A percentile compares a stretch with the other conserved stretches of the same genome.
phyloP scores from a whole-genome alignment of 2,329 filamentous ascomycete genomes.

The Paradendryphiella salina region DNA sequence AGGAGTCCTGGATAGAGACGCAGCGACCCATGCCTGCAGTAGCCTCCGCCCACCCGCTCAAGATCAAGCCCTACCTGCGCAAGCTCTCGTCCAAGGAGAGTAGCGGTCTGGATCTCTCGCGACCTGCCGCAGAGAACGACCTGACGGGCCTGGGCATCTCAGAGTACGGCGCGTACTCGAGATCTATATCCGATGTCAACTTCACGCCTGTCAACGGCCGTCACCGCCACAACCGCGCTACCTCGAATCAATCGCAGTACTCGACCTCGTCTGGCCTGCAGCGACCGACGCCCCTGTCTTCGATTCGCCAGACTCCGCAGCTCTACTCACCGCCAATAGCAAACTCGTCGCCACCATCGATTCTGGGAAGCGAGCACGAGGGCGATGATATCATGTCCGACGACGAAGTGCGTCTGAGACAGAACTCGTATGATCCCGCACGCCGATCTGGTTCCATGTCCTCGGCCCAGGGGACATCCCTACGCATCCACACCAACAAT shows the following conservation, averaged over 20 bases:
- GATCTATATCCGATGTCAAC: slow-evolving; percentile 50
- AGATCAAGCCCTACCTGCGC: slow-evolving; percentile 60
- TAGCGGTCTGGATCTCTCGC: slow-evolving; percentile 58
- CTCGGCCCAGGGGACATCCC: slow-evolving; percentile 46
- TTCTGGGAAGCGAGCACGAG: slow-evolving; percentile 51
- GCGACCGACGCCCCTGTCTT: slow-evolving; percentile 56
- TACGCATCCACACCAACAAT: slow-evolving; percentile 45
- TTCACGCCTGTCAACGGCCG: slow-evolving; percentile 48
- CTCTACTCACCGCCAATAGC: slow-evolving; percentile 58
- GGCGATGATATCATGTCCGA: slow-evolving; percentile 53
- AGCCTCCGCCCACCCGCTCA: slow-evolving; percentile 38
- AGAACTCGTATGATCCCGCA: slow-evolving; percentile 45
- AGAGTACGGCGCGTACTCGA: slow-evolving; percentile 49
- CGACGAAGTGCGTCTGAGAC: slow-evolving; percentile 49
- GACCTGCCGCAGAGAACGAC: slow-evolving; percentile 60
- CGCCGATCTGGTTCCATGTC: slow-evolving; percentile 53
- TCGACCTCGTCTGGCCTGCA: slow-evolving; percentile 55
- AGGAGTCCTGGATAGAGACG: slow-evolving; percentile 40
- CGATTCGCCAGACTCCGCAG: slow-evolving; percentile 59
- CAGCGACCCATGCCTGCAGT: slow-evolving; percentile 31
- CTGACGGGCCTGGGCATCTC: slow-evolving; percentile 59
- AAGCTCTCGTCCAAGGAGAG: slow-evolving; percentile 57
- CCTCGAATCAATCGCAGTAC: slow-evolving; percentile 59
- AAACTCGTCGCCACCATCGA: slow-evolving; percentile 55
- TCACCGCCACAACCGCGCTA: slow-evolving; percentile 56